A percentile compares a stretch with the other conserved stretches of the same genome.
Conservation (phyloP, 352 stramenopile genomes). For the Phytophthora colocasiae region DNA sequence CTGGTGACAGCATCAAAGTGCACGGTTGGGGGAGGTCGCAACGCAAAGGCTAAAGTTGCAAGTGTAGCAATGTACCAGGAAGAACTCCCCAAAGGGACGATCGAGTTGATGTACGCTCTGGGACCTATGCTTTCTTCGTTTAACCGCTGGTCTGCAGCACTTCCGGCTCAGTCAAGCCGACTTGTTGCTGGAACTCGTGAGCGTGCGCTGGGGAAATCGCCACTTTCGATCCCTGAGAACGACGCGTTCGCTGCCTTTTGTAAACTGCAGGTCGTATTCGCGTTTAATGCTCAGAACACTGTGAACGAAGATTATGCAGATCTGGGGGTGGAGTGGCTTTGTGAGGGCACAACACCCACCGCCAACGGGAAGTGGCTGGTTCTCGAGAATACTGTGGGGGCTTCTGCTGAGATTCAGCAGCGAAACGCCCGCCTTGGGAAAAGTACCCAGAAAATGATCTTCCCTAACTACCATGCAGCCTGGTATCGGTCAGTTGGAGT, state of each 20-base stretch:
- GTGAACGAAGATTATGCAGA: slow-evolving; percentile 66
- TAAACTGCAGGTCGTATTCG: slow-evolving; percentile 79
- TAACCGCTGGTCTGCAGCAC: slow-evolving; percentile 50
- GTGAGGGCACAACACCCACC: slow-evolving; percentile 56
- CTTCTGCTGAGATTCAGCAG: slow-evolving; percentile 80
- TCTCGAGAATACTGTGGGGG: slow-evolving; percentile 58
- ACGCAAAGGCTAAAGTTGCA: slow-evolving; percentile 53
- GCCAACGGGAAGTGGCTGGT: slow-evolving; percentile 69
- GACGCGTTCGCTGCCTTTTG: slow-evolving; percentile 49
- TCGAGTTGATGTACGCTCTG: slow-evolving; percentile 67
- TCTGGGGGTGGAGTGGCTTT: slow-evolving; percentile 74
- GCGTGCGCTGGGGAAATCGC: slow-evolving; percentile 45
- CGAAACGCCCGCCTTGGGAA: slow-evolving; percentile 71
- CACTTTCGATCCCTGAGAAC: slow-evolving; percentile 48
- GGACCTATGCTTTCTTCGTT: slow-evolving; percentile 71
- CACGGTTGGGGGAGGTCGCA: slow-evolving; percentile 60
- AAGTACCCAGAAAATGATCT: slow-evolving; percentile 54
- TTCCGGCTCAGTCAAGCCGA: slow-evolving; percentile 31
- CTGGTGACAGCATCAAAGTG: slow-evolving; percentile 81
- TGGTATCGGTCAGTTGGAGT: slow-evolving; percentile 73
- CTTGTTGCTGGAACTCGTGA: slow-evolving; percentile 67
- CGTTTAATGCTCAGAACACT: slow-evolving; percentile 69
- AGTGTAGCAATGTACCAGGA: slow-evolving; percentile 87
- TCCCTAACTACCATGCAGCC: slow-evolving; percentile 45
- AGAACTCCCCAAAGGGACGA: slow-evolving; percentile 56